Percentiles rank a stretch among this genome's conserved stretches.
Conservation (phyloP, 305 asterid species). For the Ruellia speciosa region DNA sequence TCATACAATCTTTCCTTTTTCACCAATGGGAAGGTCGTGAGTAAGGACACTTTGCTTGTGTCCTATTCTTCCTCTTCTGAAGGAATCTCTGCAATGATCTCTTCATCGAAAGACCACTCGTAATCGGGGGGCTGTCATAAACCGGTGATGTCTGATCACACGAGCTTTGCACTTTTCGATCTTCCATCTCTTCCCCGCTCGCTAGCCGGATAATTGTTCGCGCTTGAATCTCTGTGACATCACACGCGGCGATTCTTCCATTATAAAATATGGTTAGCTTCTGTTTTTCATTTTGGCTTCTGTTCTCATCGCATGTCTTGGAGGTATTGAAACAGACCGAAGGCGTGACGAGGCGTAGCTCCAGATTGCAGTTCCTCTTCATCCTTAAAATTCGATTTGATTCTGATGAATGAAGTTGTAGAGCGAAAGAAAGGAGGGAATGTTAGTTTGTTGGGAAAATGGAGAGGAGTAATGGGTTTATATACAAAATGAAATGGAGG, state of each 20-base stretch:
- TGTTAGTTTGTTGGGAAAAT: too few relatives aligned
- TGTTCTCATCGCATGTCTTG: not conserved
- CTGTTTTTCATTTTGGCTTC: conserved; percentile 21
- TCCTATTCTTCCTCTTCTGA: conserved; percentile 46
- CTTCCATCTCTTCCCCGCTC: conserved; percentile 27
- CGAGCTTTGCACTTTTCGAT: conserved; percentile 6
- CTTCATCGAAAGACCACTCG: conserved; percentile 38
- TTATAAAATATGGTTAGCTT: conserved; percentile 52
- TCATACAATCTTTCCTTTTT: too few relatives aligned
- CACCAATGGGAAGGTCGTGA: not conserved
- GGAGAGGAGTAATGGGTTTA: too few relatives aligned
- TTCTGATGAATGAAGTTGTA: not conserved
- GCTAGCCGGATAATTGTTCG: conserved; percentile 41
- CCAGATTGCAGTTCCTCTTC: conserved; percentile 56
- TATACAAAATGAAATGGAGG: too few relatives aligned
- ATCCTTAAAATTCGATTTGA: conserved; percentile 8
- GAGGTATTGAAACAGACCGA: conserved; percentile 22
- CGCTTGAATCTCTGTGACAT: conserved; percentile 61
- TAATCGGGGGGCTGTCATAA: not conserved
- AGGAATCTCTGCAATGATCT: conserved; percentile 58
- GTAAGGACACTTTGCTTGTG: conserved; percentile 27
- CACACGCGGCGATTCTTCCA: conserved; percentile 37
- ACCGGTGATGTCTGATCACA: too few relatives aligned
- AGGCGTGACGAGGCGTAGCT: conserved; percentile 46
- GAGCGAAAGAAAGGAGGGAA: too few relatives aligned